Conservation (phyloP, 2,329 filamentous ascomycete genomes). For the Basipetospora chlamydospora region DNA sequence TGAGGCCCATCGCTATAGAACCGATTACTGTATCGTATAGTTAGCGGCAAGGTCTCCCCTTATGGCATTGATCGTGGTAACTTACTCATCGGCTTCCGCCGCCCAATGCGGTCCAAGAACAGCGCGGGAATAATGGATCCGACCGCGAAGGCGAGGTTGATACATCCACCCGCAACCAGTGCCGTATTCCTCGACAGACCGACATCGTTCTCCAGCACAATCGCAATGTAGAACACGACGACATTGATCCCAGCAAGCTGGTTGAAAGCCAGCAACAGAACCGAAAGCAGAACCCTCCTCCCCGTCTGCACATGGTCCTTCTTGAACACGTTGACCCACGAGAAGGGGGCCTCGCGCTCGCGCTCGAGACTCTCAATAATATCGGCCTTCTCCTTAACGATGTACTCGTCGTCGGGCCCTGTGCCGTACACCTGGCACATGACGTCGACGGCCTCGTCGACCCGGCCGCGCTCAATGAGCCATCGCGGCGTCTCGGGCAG, state of each 20-base stretch:
- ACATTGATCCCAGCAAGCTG: slow-evolving; percentile 24
- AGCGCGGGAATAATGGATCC: slow-evolving; percentile 48
- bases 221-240: not conserved
- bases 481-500: slow-evolving; percentile 26
- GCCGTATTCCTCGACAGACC: not conserved
- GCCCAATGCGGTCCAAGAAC: slow-evolving; percentile 29
- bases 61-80: not conserved
- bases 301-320: slow-evolving; percentile 7
- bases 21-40: slow-evolving; percentile 13
- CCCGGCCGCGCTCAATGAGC: slow-evolving; percentile 21
- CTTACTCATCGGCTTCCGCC: slow-evolving; percentile 44
- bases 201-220: not conserved
- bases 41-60: not conserved
- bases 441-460: slow-evolving; percentile 18
- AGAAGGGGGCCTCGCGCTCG: slow-evolving; percentile 14
- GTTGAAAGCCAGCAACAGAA: slow-evolving; percentile 32
- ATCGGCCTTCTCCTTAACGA: not conserved
- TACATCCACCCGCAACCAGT: not conserved
- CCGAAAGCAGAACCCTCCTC: slow-evolving; percentile 44
- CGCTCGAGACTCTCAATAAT: slow-evolving; percentile 28
- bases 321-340: slow-evolving; percentile 8
- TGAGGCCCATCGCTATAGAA: slow-evolving; percentile 42
- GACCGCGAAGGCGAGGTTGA: slow-evolving; percentile 41
- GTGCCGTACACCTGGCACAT: slow-evolving; percentile 16
- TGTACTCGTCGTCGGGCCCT: slow-evolving; percentile 2